Base-by-base conservation (phyloP, 108 stramenopile genomes). In the Nitzschia sp. region DNA sequence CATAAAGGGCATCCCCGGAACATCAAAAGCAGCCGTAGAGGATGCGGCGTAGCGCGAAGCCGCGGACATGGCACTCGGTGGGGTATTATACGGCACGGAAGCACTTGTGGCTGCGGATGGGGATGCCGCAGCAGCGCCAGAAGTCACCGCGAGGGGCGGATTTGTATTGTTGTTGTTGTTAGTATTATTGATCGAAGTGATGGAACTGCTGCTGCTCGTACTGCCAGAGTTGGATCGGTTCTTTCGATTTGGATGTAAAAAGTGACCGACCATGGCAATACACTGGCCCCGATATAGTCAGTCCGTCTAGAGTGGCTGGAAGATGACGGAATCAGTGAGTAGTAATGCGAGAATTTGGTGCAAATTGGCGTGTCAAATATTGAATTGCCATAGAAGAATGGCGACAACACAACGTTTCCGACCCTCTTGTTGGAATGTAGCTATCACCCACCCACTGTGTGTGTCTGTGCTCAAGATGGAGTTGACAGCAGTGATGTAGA, bases 181-280 rank as follows among this genome's bases (percentile, higher is more conserved):
- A n/a, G n/a, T n/a, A n/a, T n/a, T n/a, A n/a, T n/a, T n/a, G 13
- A 42, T 42, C 9, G 9, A 9, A 13, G 23, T 42, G 36, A n/a
- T 45, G 36, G 38, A 42, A 42, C 38, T 45, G 61, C 19, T 62
- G 61, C 19, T 62, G 36, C 61, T 62, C 13, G 28, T 66, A 46
- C 64, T 66, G 47, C 49, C 21, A 29, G 60, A 19, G 21, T 59
- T 46, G 33, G 64, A 32, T 23, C 72, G 54, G 24, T 46, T 45
- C 36, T 63, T 57, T 11, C 72, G 63, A 30, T 65, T 64, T 11
- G 54, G 54, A 15, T 73, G 72, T 15, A 73, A 55, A 51, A 73
- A 73, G 46, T 73, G 72, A 27, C 72, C 72, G 3, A 73, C 72
- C 72, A 73, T 73, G 11, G n/a, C 24, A 17, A 64, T n/a, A n/a